phyloP scores from a whole-genome alignment of 208 protist species.

The Naegleria fowleri region DNA sequence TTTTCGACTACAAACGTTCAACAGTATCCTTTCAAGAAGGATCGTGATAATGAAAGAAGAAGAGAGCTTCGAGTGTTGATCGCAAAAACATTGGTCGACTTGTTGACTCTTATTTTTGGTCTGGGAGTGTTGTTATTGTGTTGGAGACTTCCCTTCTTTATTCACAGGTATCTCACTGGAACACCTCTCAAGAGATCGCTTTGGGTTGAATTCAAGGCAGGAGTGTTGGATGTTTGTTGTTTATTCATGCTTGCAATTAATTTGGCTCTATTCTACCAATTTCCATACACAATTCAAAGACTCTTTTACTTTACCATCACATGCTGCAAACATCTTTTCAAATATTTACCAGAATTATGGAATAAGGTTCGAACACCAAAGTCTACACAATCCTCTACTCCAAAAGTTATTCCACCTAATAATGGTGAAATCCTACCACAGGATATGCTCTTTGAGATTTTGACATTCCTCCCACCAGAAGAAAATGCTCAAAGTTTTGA shows the following conservation, averaged over 20 bases:
- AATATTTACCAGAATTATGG: background rate
- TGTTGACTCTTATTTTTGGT: background rate
- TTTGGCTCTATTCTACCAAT: background rate
- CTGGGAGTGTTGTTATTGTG: background rate
- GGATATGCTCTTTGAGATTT: background rate
- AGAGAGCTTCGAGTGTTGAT: background rate
- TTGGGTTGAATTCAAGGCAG: background rate
- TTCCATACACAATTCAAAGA: background rate
- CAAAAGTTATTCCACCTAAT: background rate
- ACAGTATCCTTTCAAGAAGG: background rate
- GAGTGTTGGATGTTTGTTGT: background rate
- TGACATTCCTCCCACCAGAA: background rate
- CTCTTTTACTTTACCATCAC: background rate
- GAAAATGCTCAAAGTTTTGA: background rate
- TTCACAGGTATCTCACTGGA: background rate
- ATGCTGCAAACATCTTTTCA: background rate
- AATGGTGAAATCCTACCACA: background rate
- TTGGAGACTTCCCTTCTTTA: background rate
- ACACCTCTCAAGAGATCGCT: background rate
- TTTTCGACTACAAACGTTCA: too few relatives aligned
- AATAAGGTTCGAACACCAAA: background rate
- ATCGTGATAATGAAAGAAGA: background rate
- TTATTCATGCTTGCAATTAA: background rate
- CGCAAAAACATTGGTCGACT: background rate
- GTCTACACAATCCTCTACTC: background rate